Base-by-base conservation (phyloP, 768 basidiomycete species). In the Clitopilus passeckerianus region DNA sequence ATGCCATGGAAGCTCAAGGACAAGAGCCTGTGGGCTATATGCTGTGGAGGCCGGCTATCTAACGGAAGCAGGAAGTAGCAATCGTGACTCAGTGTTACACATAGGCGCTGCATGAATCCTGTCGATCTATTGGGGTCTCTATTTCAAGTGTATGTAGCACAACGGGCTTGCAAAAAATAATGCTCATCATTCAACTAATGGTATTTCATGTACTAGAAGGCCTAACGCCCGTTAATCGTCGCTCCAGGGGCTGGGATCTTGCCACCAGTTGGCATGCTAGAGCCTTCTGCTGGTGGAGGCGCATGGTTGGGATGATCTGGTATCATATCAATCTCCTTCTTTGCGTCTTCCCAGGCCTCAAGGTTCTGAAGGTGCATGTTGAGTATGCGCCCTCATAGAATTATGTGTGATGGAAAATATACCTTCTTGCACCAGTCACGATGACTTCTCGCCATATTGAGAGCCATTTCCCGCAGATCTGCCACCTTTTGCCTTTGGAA, bases 401-500 rank as follows among this genome's bases (percentile, higher is more conserved):
- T 3, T 30, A 6, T 41, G 35, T 35, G 44, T 23, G 20, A 44
- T 61, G n/a, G 44, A 53, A 54, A 46, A 55, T 67, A 27, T 60
- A 94, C 96, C 87, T 95, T 92, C 78, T 91, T 89, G 72, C 94
- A 96, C 95, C 95, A 98, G 65, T 98, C 97, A 54, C 90, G 84
- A 71, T 99, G 97, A 57, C 87, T 90, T 66, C 83, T 81, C 0
- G 94, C 91, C 83, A 98, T 89, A 65, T 84, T 85, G 61, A 98
- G 91, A 37, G 89, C 77, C 95, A 99, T 95, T 71, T 96, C 93
- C 35, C 95, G 79, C 64, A 98, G 65, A 76, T 99, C 97, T 6
- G 94, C 93, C 2, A 99, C 97, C 71, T 99, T 99, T 77, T 98
- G 97, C 22, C 97, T 85, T 71, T 99, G 97, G 75, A 99, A 99